Evolutionary conservation across 2,329 filamentous ascomycete genomes (phyloP), one percentile per base, ranked within the genome.

Genomic region (Acrocalymma vagum): DNA sequence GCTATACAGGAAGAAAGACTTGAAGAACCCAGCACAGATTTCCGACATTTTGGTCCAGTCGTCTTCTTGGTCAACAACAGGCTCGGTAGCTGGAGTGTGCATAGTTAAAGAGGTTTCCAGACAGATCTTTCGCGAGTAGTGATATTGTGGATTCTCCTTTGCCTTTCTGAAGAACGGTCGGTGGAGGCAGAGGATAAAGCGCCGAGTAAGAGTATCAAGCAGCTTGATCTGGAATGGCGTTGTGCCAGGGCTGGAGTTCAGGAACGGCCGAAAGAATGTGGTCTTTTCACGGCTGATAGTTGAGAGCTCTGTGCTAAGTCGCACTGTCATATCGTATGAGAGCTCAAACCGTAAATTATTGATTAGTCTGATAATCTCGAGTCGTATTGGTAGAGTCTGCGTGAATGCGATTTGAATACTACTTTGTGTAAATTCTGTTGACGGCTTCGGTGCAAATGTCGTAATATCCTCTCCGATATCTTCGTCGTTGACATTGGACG

Each of bases 181-280:
- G 47, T 85, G 81, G 0, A 85, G 65, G 1, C 75, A 71, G 10
- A 84, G 72, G 2, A 83, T 52, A 52, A 82, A 83, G 10, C 82
- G 78, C 5, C 78, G 77, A 4, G 79, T 67, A 0, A 79, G 65
- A 26, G 78, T 75, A 32, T 82, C 75, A 17, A 81, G 62, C 5
- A 83, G 55, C 42, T 80, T 80, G 2, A 71, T 62, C n/a, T 75
- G 72, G 37, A 79, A 78, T 10, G 48, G 45, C 9, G 49, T 53
- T 14, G 48, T 44, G 3, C 32, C 36, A 8, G 35, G 23, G 9
- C 43, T 26, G 11, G 46, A 28, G 6, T 26, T 27, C 17, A 61
- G 28, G 9, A 45, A 50, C 2, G 43, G 29, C 29, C 57, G 53
- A 21, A 60, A 42, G 8, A 52, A 47, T 4, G 43, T 16, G 18